Conservation (phyloP, 2,329 filamentous ascomycete genomes). For the Ilyonectria sp. region DNA sequence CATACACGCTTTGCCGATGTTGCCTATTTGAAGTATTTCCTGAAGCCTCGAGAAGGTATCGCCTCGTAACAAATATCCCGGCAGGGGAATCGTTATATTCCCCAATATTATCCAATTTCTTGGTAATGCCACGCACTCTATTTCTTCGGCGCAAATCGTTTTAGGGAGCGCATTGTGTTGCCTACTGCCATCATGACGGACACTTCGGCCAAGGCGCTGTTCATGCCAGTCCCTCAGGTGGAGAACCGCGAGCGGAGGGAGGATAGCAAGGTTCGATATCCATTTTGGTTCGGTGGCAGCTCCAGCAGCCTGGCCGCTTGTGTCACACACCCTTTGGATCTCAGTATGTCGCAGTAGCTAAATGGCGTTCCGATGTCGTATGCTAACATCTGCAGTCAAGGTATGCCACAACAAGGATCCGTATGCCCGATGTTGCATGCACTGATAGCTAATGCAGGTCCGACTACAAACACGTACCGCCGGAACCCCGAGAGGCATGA, state of each 20-base stretch:
- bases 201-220: not conserved
- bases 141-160: not conserved
- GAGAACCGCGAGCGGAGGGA: constrained; percentile 48
- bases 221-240: not conserved
- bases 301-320: constrained; percentile 91
- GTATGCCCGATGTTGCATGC: not conserved
- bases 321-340: constrained; percentile 91
- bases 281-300: constrained; percentile 96
- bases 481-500: constrained; percentile 82
- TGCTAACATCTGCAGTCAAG: not conserved
- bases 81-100: not conserved
- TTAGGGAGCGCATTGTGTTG: not conserved
- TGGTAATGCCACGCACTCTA: not conserved
- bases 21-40: no score
- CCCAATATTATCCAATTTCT: not conserved
- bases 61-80: not conserved
- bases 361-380: no score
- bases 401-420: not conserved
- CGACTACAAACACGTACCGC: constrained; percentile 86
- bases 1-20: no score
- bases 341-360: constrained; percentile 72
- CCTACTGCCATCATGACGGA: not conserved
- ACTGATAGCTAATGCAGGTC: constrained; percentile 66
- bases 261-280: constrained; percentile 69
- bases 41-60: no score